phyloP scores from a whole-genome alignment of 1,284 basidiomycete species.

The Malassezia vespertilionis region DNA sequence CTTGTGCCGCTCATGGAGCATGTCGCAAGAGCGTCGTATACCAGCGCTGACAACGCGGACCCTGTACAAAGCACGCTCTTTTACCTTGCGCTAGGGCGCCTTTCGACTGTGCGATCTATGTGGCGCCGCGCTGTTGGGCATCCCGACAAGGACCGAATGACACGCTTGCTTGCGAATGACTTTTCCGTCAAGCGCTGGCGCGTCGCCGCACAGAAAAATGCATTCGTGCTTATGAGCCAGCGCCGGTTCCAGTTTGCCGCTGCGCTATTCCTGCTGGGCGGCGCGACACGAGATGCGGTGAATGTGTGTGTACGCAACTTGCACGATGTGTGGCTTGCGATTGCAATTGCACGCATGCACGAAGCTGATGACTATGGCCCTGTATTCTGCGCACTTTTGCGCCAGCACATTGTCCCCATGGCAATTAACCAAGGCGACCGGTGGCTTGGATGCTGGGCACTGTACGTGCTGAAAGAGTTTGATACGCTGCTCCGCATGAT shows the following conservation, averaged over 20 bases:
- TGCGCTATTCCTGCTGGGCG: constrained; percentile 89
- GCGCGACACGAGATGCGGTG: constrained; percentile 76
- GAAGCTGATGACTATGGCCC: constrained; percentile 65
- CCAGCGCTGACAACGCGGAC: constrained; percentile 58
- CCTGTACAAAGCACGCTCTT: constrained; percentile 78
- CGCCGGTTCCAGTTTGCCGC: constrained; percentile 58
- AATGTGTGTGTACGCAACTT: constrained; percentile 81
- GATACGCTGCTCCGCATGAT: constrained; percentile 2
- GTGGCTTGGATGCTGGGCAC: constrained; percentile 93
- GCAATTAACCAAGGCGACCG: constrained; percentile 77
- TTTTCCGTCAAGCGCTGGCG: constrained; percentile 76
- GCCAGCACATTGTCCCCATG: constrained; percentile 64
- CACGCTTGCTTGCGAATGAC: constrained; percentile 84
- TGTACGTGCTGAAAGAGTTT: constrained; percentile 67
- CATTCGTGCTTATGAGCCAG: constrained; percentile 70
- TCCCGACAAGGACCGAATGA: constrained; percentile 75
- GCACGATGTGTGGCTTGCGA: constrained; percentile 74
- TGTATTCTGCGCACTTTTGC: constrained; percentile 61
- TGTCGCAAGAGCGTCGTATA: constrained; percentile 86
- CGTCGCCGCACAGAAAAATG: constrained; percentile 90
- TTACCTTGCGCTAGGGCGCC: constrained; percentile 88
- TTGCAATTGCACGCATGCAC: constrained; percentile 75
- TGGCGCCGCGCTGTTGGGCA: constrained; percentile 95
- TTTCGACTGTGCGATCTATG: constrained; percentile 77
- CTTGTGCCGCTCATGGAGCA: constrained; percentile 52